These are phyloP conservation scores for Serendipita vermifera DNA, from an alignment of 768 basidiomycete genomes.

Conservation along the genomic window DNA sequence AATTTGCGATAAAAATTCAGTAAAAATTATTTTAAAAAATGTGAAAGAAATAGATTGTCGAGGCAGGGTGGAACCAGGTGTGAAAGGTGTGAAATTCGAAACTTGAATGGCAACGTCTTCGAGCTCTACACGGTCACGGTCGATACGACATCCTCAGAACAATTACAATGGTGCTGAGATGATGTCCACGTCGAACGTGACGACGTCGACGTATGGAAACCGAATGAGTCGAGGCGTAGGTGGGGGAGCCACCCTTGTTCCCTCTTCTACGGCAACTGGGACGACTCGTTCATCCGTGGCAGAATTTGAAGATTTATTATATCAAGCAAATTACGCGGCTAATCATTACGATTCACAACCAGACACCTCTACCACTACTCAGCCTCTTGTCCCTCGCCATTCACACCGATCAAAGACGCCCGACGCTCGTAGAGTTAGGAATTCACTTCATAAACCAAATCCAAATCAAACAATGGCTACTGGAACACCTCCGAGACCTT, in stretches of 20 bases:
- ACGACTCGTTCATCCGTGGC: too few species aligned
- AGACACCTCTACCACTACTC: too few species aligned
- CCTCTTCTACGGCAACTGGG: too few species aligned
- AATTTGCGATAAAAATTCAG: too few species aligned
- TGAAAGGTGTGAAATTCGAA: neutral
- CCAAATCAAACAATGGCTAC: neutral
- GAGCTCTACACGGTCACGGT: neutral
- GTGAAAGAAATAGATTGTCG: neutral
- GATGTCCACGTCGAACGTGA: neutral
- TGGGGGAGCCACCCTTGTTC: too few species aligned
- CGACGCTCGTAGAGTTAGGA: neutral
- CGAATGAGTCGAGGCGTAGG: too few species aligned
- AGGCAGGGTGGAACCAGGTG: neutral
- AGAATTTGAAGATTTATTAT: neutral
- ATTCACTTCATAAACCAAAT: conserved; percentile 7
- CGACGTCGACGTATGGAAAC: too few species aligned
- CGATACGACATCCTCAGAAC: conserved; percentile 6
- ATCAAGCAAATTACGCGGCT: neutral
- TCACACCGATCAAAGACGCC: conserved; percentile 1
- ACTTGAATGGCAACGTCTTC: neutral
- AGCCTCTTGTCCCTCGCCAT: neutral
- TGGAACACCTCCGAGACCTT: conserved; percentile 59
- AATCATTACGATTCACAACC: neutral
- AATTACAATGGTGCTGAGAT: neutral
- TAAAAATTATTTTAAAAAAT: too few species aligned